Conservation (phyloP, 768 basidiomycete genomes). For the Pisolithus sp. region DNA sequence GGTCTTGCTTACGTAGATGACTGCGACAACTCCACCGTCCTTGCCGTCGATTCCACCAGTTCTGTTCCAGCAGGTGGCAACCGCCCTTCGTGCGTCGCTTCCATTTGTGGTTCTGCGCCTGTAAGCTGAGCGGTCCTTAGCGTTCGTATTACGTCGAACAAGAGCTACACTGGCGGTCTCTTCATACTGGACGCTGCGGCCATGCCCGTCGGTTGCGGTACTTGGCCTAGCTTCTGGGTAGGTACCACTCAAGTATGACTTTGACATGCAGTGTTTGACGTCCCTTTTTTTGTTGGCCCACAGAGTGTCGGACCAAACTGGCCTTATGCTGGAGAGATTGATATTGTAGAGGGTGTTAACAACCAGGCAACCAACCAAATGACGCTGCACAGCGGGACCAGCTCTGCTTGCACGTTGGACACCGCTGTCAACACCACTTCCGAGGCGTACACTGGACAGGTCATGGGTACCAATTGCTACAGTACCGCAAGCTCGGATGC, state of each 20-base stretch:
- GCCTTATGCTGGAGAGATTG: constrained; percentile 58
- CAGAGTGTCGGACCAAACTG: constrained; percentile 45
- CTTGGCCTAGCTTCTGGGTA: constrained; percentile 56
- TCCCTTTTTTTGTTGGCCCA: constrained; percentile 1
- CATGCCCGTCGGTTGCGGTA: constrained; percentile 67
- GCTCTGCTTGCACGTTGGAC: constrained; percentile 30
- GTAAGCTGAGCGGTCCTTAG: constrained; percentile 28
- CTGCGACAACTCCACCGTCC: constrained; percentile 45
- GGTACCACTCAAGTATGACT: constrained; percentile 28
- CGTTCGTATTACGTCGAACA: constrained; percentile 61
- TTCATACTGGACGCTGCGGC: constrained; percentile 68
- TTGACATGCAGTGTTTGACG: not conserved
- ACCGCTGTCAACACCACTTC: constrained; percentile 4
- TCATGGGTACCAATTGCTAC: constrained; percentile 30
- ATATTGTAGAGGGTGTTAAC: constrained; percentile 72
- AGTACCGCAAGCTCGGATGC: constrained; percentile 35
- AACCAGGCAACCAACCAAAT: constrained; percentile 50
- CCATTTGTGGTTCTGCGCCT: not conserved
- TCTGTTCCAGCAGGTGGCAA: constrained; percentile 42
- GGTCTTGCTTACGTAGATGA: constrained; percentile 57
- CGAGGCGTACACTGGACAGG: constrained; percentile 15
- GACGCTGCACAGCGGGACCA: constrained; percentile 54
- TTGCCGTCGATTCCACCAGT: constrained; percentile 58
- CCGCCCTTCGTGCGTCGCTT: constrained; percentile 42
- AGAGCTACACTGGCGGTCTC: constrained; percentile 57